Percentiles rank a stretch among this genome's conserved stretches.
phyloP scores from a whole-genome alignment of 495 filamentous ascomycete genomes.

The Aspergillus leporis region DNA sequence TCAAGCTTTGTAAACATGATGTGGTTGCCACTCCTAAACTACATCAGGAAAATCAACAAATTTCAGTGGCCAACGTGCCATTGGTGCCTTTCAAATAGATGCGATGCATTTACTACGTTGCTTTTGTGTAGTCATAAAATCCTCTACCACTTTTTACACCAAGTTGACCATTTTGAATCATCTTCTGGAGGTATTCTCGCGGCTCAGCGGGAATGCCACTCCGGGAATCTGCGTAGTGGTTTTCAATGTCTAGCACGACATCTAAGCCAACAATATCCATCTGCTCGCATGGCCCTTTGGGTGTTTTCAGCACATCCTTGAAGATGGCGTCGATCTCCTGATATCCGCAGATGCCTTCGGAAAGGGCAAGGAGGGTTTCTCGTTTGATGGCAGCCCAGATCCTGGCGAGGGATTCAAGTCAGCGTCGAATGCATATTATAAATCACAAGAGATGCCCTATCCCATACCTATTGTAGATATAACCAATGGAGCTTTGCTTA shows the following conservation, averaged over 20 bases:
- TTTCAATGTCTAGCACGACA: conserved; percentile 40
- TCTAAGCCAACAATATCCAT: conserved; percentile 46
- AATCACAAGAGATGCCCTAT: neutral
- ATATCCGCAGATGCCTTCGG: conserved; percentile 34
- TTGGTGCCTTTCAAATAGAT: no score
- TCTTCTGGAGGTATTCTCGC: conserved; percentile 21
- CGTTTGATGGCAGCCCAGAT: conserved; percentile 47
- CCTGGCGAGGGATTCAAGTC: conserved; percentile 15
- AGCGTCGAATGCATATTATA: neutral
- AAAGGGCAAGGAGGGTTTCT: conserved; percentile 33
- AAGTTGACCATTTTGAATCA: conserved; percentile 28
- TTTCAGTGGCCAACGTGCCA: no score
- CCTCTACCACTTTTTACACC: conserved; percentile 34
- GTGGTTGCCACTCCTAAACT: no score
- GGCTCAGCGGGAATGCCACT: conserved; percentile 26
- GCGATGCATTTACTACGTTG: no score
- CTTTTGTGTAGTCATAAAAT: conserved; percentile 32
- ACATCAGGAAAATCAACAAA: no score
- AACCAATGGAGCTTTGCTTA: conserved; percentile 33
- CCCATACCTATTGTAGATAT: conserved; percentile 42
- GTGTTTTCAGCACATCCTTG: conserved; percentile 38
- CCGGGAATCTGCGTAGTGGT: conserved; percentile 34
- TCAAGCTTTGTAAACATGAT: no score
- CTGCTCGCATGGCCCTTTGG: conserved; percentile 38
- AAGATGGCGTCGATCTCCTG: conserved; percentile 41